Evolutionary conservation across 768 basidiomycete species (phyloP).

Genomic region (Suillus discolor): DNA sequence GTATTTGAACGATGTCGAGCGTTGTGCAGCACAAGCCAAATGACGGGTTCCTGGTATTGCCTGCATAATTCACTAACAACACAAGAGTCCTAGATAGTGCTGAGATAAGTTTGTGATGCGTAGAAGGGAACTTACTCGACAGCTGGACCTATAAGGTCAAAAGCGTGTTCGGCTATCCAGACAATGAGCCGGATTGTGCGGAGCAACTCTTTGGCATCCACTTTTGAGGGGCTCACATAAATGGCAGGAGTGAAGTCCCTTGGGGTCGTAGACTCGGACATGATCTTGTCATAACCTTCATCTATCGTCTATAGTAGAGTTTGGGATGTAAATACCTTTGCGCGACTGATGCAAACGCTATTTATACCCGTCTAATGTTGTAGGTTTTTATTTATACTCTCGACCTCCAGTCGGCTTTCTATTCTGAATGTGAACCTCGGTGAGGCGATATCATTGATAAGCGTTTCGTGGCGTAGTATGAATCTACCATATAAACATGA

Average conservation of each 20-base stretch:
- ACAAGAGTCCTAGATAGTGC: constrained; percentile 53
- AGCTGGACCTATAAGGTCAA: constrained; percentile 79
- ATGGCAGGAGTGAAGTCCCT: constrained; percentile 45
- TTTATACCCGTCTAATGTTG: too few relatives aligned
- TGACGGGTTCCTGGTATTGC: constrained; percentile 61
- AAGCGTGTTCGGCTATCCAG: constrained; percentile 77
- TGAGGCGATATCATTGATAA: too few relatives aligned
- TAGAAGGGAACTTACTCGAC: constrained; percentile 61
- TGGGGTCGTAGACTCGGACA: too few relatives aligned
- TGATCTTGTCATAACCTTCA: too few relatives aligned
- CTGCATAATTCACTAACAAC: constrained; percentile 78
- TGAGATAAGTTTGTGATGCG: not conserved
- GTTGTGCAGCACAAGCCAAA: constrained; percentile 39
- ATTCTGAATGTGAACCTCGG: too few relatives aligned
- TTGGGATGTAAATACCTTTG: too few relatives aligned
- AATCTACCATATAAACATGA: too few relatives aligned
- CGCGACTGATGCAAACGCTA: too few relatives aligned
- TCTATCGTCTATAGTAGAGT: too few relatives aligned
- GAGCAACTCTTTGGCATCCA: constrained; percentile 71
- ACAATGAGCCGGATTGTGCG: constrained; percentile 74
- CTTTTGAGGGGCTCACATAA: constrained; percentile 71
- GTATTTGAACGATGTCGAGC: constrained; percentile 71
- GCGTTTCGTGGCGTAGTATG: too few relatives aligned
- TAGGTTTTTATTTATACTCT: too few relatives aligned
- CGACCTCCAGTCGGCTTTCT: too few relatives aligned